Conservation (phyloP, 176 grass and related monocot genomes). For the Poa pratensis region DNA sequence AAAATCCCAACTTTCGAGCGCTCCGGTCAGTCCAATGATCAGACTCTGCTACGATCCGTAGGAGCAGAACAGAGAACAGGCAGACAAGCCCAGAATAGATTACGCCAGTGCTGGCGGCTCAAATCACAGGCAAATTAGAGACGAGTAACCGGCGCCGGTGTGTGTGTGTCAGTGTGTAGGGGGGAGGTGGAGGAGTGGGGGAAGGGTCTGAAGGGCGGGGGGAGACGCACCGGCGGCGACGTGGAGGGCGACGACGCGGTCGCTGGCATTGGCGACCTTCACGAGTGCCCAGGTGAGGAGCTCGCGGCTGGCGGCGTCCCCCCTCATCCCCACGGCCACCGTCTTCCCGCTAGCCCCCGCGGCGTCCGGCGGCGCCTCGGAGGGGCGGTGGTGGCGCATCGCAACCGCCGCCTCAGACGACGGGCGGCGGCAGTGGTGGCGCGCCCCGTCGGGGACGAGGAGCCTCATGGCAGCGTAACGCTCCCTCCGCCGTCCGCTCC, state of each 20-base stretch:
- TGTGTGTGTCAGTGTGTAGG: too few species aligned
- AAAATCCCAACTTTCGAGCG: background rate
- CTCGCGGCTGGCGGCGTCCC: conserved; percentile 85
- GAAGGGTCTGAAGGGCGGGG: background rate
- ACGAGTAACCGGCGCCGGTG: background rate
- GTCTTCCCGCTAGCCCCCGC: conserved; percentile 41
- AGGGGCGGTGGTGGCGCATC: background rate
- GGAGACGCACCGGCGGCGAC: conserved; percentile 51
- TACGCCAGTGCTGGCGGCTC: background rate
- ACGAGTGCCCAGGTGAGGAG: conserved; percentile 98
- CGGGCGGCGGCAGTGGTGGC: background rate
- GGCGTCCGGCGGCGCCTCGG: background rate
- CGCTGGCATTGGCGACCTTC: conserved; percentile 82
- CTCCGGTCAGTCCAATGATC: background rate
- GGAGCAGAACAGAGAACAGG: background rate
- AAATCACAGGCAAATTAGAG: background rate
- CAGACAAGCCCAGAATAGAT: background rate
- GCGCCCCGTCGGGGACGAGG: conserved; percentile 50
- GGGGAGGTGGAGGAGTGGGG: background rate
- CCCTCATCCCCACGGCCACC: conserved; percentile 80
- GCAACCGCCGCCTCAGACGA: background rate
- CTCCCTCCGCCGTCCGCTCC: background rate
- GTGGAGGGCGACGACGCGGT: conserved; percentile 89
- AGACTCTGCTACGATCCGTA: background rate
- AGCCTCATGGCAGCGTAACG: conserved; percentile 49